These are phyloP conservation scores for Metroxylon sagu DNA, from an alignment of 176 grass and related monocot species.

Conservation along the genomic window DNA sequence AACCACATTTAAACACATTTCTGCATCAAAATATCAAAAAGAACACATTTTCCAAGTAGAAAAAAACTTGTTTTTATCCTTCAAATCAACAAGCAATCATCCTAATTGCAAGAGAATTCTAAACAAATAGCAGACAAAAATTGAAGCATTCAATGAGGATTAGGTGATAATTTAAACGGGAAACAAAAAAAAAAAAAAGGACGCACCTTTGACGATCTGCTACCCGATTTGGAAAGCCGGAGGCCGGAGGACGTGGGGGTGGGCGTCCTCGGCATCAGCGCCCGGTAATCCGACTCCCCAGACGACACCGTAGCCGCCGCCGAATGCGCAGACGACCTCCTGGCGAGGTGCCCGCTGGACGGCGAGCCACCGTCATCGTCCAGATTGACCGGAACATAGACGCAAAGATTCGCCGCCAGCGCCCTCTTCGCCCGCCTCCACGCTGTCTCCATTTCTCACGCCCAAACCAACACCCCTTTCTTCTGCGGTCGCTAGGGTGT, in stretches of 20 bases:
- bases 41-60: not conserved
- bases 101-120: not conserved
- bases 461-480: too few species aligned
- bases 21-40: too few species aligned
- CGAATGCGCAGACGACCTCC: slow-evolving; percentile 3
- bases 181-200: not conserved
- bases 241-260: slow-evolving; percentile 22
- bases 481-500: too few species aligned
- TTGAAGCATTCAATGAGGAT: too few species aligned
- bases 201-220: slow-evolving; percentile 61
- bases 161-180: not conserved
- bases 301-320: slow-evolving; percentile 2
- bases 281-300: slow-evolving; percentile 12
- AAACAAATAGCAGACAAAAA: not conserved
- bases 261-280: slow-evolving; percentile 4
- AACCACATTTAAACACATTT: too few species aligned
- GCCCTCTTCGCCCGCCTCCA: slow-evolving; percentile 73
- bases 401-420: slow-evolving; percentile 45
- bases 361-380: not conserved
- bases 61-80: not conserved
- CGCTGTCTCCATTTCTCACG: slow-evolving; percentile 44
- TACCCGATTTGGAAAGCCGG: slow-evolving; percentile 40
- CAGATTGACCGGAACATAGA: slow-evolving; percentile 10
- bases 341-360: too few species aligned
- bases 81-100: not conserved